Base-by-base conservation (phyloP, 148 eudicot genomes). In the Hydrangea macrophylla region DNA sequence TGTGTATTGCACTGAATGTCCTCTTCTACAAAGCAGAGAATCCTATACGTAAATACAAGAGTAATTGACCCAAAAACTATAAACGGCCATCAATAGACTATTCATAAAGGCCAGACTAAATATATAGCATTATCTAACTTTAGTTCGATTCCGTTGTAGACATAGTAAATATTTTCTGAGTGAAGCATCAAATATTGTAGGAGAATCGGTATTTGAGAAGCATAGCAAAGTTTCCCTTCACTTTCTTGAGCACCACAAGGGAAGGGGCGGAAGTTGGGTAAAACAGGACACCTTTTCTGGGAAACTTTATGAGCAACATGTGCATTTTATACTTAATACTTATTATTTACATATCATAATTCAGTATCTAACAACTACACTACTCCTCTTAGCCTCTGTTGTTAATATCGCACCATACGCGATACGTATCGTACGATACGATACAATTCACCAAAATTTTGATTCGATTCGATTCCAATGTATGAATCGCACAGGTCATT, bases 1-100 rank as follows among this genome's bases (percentile, higher is more conserved):
- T 51, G 20, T 65, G 69, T 45, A 33, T 65, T 65, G 23, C 59
- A 32, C 23, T 65, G 45, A 53, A 53, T 65, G 22, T 23, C 57
- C 36, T n/a, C 25, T 45, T 20, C 6, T 22, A 65, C 28, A 22
- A 65, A 65, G 32, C 10, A 65, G 23, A 45, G 20, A 23, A 28
- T 33, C 45, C 31, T 7, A 30, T 13, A 65, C 31, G 30, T 20
- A 65, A 53, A 32, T 33, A 31, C 2, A 65, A 50, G 12, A 31
- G 12, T 18, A 32, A 65, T 32, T 33, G 44, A 33, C 33, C 22
- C 6, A 30, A 6, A 64, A 64, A 26, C 6, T 26, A 32, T 44
- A 65, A 9, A 24, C 58, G 23, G 3, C 22, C 17, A 42, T 26
- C 5, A 31, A 15, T 8, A 28, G 32, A 30, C 58, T 25, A 50